These are phyloP conservation scores for Exophiala lecanii-corni DNA, from an alignment of 2,329 filamentous ascomycete genomes.

Conservation along the genomic window DNA sequence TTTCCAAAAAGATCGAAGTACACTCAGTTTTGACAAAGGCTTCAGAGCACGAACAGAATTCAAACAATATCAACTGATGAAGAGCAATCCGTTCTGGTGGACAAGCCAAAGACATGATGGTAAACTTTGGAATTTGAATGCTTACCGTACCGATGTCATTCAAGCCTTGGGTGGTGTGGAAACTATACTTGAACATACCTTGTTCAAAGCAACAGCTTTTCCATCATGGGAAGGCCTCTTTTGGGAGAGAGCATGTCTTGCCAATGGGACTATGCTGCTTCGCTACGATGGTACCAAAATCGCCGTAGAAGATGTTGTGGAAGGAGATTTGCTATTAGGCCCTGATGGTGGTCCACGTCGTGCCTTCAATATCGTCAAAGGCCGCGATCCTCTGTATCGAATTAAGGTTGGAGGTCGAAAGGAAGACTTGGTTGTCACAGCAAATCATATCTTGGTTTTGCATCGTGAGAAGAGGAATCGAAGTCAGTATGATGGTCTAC, in stretches of 20 bases:
- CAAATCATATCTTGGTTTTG: constrained; percentile 48
- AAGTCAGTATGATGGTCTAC: background rate
- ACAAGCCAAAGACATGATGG: constrained; percentile 95
- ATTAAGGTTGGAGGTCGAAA: constrained; percentile 40
- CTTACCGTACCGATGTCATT: constrained; percentile 93
- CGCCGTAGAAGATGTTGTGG: constrained; percentile 46
- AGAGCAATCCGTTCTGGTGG: constrained; percentile 99
- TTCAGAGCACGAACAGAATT: constrained; percentile 95
- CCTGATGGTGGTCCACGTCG: constrained; percentile 46
- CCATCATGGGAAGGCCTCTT: constrained; percentile 96
- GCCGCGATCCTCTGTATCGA: constrained; percentile 46
- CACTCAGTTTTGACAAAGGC: constrained; percentile 95
- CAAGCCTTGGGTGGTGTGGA: constrained; percentile 95
- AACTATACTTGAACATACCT: constrained; percentile 91
- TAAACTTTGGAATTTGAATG: constrained; percentile 95
- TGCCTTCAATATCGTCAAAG: constrained; percentile 48
- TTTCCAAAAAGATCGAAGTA: constrained; percentile 97
- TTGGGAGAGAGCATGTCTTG: constrained; percentile 65
- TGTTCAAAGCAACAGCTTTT: constrained; percentile 96
- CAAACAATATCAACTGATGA: constrained; percentile 98
- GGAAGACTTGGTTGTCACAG: constrained; percentile 48
- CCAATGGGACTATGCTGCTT: constrained; percentile 42
- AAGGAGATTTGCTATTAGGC: constrained; percentile 47
- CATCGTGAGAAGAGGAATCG: constrained; percentile 33
- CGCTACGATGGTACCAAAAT: constrained; percentile 43